phyloP scores from a whole-genome alignment of 768 basidiomycete species.

The Dictyophora rubrovolvata region DNA sequence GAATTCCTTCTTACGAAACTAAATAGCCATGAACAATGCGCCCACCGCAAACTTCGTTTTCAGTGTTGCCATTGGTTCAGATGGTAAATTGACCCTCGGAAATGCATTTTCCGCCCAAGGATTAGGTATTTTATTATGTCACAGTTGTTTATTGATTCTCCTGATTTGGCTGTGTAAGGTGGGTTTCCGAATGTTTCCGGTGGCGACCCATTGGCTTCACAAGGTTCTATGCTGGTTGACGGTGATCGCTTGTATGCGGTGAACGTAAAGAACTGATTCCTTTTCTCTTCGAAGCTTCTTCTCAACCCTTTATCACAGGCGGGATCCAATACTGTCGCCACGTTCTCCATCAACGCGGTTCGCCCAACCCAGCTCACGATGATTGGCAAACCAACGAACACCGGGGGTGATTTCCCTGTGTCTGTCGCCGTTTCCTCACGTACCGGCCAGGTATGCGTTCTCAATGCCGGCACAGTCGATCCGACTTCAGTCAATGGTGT shows the following conservation, averaged over 20 bases:
- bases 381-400: conserved; percentile 16
- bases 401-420: conserved; percentile 19
- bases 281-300: neutral
- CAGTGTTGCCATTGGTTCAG: neutral
- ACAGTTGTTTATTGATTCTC: neutral
- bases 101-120: neutral
- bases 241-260: neutral
- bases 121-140: neutral
- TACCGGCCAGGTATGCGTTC: conserved; percentile 24
- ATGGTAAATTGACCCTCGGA: neutral
- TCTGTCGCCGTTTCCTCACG: conserved; percentile 27
- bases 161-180: neutral
- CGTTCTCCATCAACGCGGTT: conserved; percentile 24
- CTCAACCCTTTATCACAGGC: conserved; percentile 6
- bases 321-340: conserved; percentile 24
- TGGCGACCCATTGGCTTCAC: neutral
- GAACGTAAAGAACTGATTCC: neutral
- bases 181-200: neutral
- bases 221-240: neutral
- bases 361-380: conserved; percentile 15
- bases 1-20: neutral
- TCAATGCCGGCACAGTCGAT: conserved; percentile 30
- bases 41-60: neutral
- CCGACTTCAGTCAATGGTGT: conserved; percentile 27
- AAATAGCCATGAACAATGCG: neutral